Base-by-base conservation (phyloP, 352 stramenopile species). In the Globisporangium recalcitrans region DNA sequence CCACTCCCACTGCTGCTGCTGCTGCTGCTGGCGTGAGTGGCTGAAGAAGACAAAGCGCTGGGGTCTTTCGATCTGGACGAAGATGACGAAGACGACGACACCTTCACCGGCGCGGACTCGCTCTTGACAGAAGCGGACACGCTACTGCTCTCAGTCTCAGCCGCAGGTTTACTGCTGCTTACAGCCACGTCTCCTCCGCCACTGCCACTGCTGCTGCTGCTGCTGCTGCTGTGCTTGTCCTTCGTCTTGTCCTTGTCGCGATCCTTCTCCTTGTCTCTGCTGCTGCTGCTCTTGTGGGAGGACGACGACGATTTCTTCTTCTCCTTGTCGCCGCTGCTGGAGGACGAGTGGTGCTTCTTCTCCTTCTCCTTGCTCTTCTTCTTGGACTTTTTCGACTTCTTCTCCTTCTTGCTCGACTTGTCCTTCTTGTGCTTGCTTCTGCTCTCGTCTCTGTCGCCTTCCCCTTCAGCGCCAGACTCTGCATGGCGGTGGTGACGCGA, bases 381-480 rank as follows among this genome's bases (percentile, higher is more conserved):
- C 65, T 88, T 88, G 67, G 68, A 81, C 53, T 88, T 86, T 52
- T 90, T 89, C n/a, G 63, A 76, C 54, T 91, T 91, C 32, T 91
- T 88, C 44, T 79, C 72, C 44, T 77, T 82, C 56, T 90, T 88
- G 26, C 84, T 77, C n/a, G 80, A 80, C 55, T 88, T 88, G 38
- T 85, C 70, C 58, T 82, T 85, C 52, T 78, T 89, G 48, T 85
- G 70, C 59, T 86, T 88, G 27, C 65, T 42, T 4, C 34, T 52
- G 13, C 46, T 21, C 16, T 75, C 71, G 1, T 24, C 72, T 65
- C 55, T 56, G 36, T 58, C 59, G 7, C 36, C 46, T 8, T 34
- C 34, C 0, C 27, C 27, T 24, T 40, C 27, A 24, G 19, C 49
- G 16, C 48, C 48, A 54, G 48, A 44, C 6, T 59, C 29, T 26